A percentile compares a stretch with the other conserved stretches of the same genome.
Evolutionary conservation across 352 stramenopile genomes (phyloP).

Genomic region (Phytophthora sp.): DNA sequence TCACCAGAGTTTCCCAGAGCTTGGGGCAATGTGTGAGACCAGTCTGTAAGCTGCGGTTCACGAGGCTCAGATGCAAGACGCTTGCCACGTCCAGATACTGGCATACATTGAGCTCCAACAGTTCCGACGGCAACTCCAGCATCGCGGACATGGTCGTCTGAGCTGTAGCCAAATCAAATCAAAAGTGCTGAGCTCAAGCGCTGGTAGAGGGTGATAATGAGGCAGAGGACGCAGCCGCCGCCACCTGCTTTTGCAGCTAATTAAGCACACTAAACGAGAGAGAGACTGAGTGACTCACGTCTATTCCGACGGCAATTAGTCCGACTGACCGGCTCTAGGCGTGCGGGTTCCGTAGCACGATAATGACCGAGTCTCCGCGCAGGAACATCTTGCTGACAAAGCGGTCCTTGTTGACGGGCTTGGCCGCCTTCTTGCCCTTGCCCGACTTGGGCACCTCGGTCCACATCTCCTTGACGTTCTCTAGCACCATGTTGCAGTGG

Average conservation of each 20-base stretch:
- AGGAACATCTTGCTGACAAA: conserved; percentile 99
- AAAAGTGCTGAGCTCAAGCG: not conserved
- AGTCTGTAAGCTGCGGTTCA: conserved; percentile 42
- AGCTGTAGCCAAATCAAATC: conserved; percentile 1
- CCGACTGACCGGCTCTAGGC: conserved; percentile 57
- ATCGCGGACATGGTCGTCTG: conserved; percentile 21
- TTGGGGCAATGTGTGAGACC: conserved; percentile 33
- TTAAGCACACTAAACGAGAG: conserved; percentile 10
- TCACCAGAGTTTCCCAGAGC: conserved; percentile 53
- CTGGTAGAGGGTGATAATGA: conserved; percentile 10
- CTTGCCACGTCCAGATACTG: conserved; percentile 50
- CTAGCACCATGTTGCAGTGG: conserved; percentile 99
- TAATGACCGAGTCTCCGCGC: conserved; percentile 98
- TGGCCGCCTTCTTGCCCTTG: conserved; percentile 96
- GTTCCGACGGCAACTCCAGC: conserved; percentile 37
- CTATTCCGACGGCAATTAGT: conserved; percentile 44
- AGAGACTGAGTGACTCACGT: conserved; percentile 20
- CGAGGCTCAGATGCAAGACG: conserved; percentile 42
- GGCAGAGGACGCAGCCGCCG: conserved; percentile 13
- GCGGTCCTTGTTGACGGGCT: conserved; percentile 98
- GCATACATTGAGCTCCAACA: conserved; percentile 54
- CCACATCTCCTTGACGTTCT: conserved; percentile 99
- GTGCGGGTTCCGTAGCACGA: conserved; percentile 98
- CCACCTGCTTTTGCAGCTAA: conserved; percentile 14
- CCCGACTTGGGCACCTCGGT: conserved; percentile 98